Evolutionary conservation across 441 rosid species (phyloP), one percentile per base, ranked within the genome.

Genomic region (Adansonia madagascariensis): DNA sequence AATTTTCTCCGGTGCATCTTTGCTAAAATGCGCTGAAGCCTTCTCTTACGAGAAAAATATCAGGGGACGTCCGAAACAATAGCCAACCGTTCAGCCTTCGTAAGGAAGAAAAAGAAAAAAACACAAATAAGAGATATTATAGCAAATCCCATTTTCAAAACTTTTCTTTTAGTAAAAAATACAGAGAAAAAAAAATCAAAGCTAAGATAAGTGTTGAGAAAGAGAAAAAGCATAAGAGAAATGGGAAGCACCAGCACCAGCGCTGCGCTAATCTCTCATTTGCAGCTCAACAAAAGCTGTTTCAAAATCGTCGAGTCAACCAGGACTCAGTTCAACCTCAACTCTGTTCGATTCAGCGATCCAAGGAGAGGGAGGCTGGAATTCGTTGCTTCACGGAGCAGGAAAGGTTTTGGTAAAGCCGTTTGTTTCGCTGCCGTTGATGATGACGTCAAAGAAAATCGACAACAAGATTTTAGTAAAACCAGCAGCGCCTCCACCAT

Each of bases 401-500:
- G 85, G 44, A 80, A 70, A 75, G 73, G 79, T 73, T 80, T 71
- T 72, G 56, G 66, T 55, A 78, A 59, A 31, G 65, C 81, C 57
- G 79, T 79, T 64, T 83, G 92, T 77, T 85, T 87, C 14, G 87
- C 94, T 44, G 93, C 94, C 63, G 82, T 87, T 2, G 89, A 86
- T 39, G 92, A 92, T 43, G 87, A 88, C 75, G 84, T 86, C 46
- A 65, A 22, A 70, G 84, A 84, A 71, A 80, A 81, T 77, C 84
- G 15, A 17, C 73, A 86, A 73, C 87, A 69, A 18, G 90, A 89
- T 12, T 60, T 59, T 14, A 80, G 80, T 63, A 69, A 52, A 66
- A 53, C 71, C 64, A 47, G 80, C 31, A 82, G 82, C 50, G 79
- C 79, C 83, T 86, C 92, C 2, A 90, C 88, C 60, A 83, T 91